Conservation (phyloP, 2,329 filamentous ascomycete species). For the Alternaria solani region DNA sequence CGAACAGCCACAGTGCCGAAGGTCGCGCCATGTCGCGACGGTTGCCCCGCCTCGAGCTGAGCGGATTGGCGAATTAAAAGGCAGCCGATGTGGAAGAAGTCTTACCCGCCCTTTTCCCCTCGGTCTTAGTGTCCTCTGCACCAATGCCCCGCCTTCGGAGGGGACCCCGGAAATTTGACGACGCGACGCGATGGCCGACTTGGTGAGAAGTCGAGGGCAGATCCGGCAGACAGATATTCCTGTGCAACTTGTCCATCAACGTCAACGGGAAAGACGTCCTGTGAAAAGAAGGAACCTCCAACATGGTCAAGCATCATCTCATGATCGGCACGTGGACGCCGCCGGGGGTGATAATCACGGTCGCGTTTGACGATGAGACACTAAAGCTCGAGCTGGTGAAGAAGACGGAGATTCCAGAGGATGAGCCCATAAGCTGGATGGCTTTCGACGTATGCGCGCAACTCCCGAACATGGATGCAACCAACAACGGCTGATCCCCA, state of each 20-base stretch:
- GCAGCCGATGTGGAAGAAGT: constrained; percentile 31
- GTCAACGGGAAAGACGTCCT: neutral
- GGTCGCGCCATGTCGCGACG: constrained; percentile 16
- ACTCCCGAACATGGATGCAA: neutral
- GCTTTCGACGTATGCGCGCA: constrained; percentile 74
- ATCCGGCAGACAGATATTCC: neutral
- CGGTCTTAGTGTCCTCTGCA: constrained; percentile 4
- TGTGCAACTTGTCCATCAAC: neutral
- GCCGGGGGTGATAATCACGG: constrained; percentile 87
- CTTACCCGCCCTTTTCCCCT: constrained; percentile 36
- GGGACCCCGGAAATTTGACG: constrained; percentile 17
- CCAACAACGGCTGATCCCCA: constrained; percentile 23
- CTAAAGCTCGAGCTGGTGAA: constrained; percentile 78
- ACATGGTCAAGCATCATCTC: constrained; percentile 81
- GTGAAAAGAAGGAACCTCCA: constrained; percentile 12
- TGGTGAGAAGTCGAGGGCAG: constrained; percentile 4
- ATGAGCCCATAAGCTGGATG: constrained; percentile 95
- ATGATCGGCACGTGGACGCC: constrained; percentile 94
- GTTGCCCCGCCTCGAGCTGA: constrained; percentile 31
- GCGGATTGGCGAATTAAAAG: constrained; percentile 65
- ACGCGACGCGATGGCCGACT: constrained; percentile 20
- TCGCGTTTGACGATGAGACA: constrained; percentile 84
- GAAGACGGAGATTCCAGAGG: constrained; percentile 79
- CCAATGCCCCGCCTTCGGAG: constrained; percentile 36
- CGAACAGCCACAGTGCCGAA: constrained; percentile 31